phyloP scores from a whole-genome alignment of 2,329 filamentous ascomycete species.

The Sporothrix inflata region DNA sequence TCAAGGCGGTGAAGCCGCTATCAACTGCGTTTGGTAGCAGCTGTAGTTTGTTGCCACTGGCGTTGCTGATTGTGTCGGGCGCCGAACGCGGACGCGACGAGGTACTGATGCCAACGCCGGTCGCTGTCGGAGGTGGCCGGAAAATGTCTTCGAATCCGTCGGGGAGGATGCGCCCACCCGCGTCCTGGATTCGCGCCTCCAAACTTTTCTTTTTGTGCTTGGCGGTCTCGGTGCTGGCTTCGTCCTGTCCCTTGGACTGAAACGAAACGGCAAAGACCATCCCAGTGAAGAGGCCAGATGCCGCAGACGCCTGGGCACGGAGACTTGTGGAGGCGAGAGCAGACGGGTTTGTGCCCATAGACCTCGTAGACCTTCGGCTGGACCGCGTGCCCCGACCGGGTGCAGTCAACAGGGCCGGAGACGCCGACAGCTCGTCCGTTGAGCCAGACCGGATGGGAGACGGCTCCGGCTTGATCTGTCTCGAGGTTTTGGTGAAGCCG shows the following conservation, averaged over 20 bases:
- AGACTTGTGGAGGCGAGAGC: constrained; percentile 26
- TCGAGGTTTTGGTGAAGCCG: neutral
- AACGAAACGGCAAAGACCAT: constrained; percentile 92
- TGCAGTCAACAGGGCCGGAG: constrained; percentile 43
- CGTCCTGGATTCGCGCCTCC: constrained; percentile 64
- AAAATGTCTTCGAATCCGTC: constrained; percentile 85
- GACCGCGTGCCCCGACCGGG: constrained; percentile 36
- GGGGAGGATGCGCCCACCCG: constrained; percentile 73
- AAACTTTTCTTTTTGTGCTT: constrained; percentile 51
- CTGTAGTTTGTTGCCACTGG: constrained; percentile 47
- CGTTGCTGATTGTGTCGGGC: constrained; percentile 35
- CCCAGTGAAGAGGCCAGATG: constrained; percentile 63
- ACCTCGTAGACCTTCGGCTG: constrained; percentile 32
- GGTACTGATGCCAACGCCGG: constrained; percentile 38
- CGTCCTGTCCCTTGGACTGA: constrained; percentile 52
- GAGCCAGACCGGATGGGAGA: constrained; percentile 42
- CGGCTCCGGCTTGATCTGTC: neutral
- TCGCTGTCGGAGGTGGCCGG: constrained; percentile 47
- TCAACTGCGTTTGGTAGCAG: constrained; percentile 57
- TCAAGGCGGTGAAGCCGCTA: constrained; percentile 79
- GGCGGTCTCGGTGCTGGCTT: constrained; percentile 55
- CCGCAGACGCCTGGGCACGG: constrained; percentile 26
- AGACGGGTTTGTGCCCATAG: neutral
- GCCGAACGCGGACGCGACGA: constrained; percentile 38
- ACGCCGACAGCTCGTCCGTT: constrained; percentile 53